These are phyloP conservation scores for Chernovozyma aurita DNA, from an alignment of 1,139 yeast genomes.

Conservation along the genomic window DNA sequence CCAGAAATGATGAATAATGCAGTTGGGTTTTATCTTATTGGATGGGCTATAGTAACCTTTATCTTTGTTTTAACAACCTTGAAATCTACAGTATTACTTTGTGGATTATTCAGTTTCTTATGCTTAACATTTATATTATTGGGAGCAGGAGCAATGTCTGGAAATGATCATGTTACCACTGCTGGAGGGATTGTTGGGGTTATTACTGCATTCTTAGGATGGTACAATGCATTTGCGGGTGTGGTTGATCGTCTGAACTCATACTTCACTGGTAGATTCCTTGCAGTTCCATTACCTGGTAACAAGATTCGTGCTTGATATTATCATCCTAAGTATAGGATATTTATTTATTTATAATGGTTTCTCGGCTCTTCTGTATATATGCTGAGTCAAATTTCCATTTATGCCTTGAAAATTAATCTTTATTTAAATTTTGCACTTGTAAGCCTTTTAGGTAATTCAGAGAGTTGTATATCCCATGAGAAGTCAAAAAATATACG, in stretches of 20 bases:
- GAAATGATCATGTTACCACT: constrained; percentile 23
- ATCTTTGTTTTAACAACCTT: constrained; percentile 35
- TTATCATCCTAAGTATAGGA: no score
- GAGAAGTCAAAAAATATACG: no score
- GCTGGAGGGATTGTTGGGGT: constrained; percentile 45
- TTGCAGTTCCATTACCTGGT: constrained; percentile 19
- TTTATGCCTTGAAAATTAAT: no score
- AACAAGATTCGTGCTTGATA: background rate
- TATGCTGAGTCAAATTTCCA: background rate
- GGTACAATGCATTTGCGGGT: constrained; percentile 38
- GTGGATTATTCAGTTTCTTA: constrained; percentile 31
- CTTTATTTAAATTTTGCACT: no score
- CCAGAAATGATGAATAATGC: constrained; percentile 29
- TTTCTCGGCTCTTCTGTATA: background rate
- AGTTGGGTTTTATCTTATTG: constrained; percentile 37
- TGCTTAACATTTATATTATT: constrained; percentile 37
- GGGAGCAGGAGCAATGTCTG: constrained; percentile 39
- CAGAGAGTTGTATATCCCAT: no score
- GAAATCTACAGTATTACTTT: constrained; percentile 41
- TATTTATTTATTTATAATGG: no score
- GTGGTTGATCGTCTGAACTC: constrained; percentile 26
- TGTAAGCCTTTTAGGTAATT: no score
- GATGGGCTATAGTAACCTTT: constrained; percentile 44
- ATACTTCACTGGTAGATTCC: constrained; percentile 19
- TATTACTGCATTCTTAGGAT: constrained; percentile 37